Percentiles rank a stretch among this genome's conserved stretches.
These are phyloP conservation scores for Umbelopsis ramanniana DNA, from an alignment of 192 early-diverging fungal genomes.

Conservation along the genomic window DNA sequence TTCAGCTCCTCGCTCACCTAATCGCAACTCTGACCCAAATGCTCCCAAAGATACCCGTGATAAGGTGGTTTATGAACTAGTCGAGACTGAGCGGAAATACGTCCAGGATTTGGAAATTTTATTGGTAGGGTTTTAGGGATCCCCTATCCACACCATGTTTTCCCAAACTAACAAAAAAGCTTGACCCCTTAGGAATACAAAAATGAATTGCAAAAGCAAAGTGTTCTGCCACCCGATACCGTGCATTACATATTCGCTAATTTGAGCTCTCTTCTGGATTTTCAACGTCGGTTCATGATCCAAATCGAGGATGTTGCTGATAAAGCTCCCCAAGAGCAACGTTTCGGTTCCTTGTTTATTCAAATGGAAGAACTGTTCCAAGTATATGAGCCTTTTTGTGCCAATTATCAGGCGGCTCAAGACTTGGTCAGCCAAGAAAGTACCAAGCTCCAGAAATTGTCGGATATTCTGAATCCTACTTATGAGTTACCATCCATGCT, in stretches of 20 bases:
- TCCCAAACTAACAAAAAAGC: no score
- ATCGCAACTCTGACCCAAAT: conserved; percentile 54
- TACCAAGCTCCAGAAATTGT: conserved; percentile 64
- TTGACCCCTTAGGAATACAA: conserved; percentile 61
- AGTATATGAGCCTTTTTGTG: conserved; percentile 93
- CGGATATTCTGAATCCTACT: conserved; percentile 78
- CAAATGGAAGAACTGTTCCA: conserved; percentile 78
- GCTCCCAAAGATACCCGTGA: conserved; percentile 88
- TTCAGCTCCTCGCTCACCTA: conserved; percentile 28
- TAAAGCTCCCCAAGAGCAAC: conserved; percentile 76
- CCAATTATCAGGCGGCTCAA: conserved; percentile 82
- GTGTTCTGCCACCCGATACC: conserved; percentile 79
- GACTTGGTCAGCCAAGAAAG: conserved; percentile 71
- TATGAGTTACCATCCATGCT: conserved; percentile 89
- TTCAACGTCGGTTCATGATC: conserved; percentile 93
- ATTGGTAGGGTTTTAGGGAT: conserved; percentile 44
- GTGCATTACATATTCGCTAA: conserved; percentile 90
- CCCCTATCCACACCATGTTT: not conserved
- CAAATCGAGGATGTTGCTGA: conserved; percentile 82
- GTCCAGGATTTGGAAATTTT: conserved; percentile 88
- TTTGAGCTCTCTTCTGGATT: conserved; percentile 92
- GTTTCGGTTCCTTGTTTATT: conserved; percentile 87
- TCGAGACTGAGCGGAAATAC: conserved; percentile 94
- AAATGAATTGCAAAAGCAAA: conserved; percentile 67
- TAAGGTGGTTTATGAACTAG: conserved; percentile 83